These are phyloP conservation scores for Talaromyces borbonicus DNA, from an alignment of 495 filamentous ascomycete species.

Conservation along the genomic window DNA sequence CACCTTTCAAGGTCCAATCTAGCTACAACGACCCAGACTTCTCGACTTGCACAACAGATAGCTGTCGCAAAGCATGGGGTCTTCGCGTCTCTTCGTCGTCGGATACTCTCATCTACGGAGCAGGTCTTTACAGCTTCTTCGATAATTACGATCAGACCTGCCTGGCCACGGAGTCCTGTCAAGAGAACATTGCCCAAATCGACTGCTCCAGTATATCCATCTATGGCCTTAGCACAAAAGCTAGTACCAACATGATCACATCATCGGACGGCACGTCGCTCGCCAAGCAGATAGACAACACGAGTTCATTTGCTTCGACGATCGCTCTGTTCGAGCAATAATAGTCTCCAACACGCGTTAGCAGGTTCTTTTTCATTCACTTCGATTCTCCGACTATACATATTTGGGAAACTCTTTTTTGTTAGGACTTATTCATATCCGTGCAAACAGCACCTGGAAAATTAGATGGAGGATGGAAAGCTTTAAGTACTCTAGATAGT, in stretches of 20 bases:
- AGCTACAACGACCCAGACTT: slow-evolving; percentile 71
- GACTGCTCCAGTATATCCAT: slow-evolving; percentile 63
- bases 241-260: slow-evolving; percentile 75
- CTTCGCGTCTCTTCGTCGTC: slow-evolving; percentile 63
- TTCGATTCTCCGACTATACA: slow-evolving; percentile 3
- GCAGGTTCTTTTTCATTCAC: background rate
- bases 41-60: slow-evolving; percentile 44
- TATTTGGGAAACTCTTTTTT: background rate
- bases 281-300: slow-evolving; percentile 56
- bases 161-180: slow-evolving; percentile 64
- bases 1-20: slow-evolving; percentile 53
- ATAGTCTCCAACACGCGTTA: background rate
- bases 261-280: slow-evolving; percentile 34
- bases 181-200: slow-evolving; percentile 77
- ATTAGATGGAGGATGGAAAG: no score
- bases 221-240: slow-evolving; percentile 81
- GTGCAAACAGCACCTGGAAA: background rate
- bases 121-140: slow-evolving; percentile 80
- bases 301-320: slow-evolving; percentile 66
- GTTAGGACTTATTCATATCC: background rate
- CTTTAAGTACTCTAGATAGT: background rate
- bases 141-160: slow-evolving; percentile 77
- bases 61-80: slow-evolving; percentile 78
- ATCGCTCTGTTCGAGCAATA: slow-evolving; percentile 51
- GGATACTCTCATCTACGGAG: slow-evolving; percentile 64